These are phyloP conservation scores for Backusella liffmaniae DNA, from an alignment of 192 early-diverging fungal genomes.

Conservation along the genomic window DNA sequence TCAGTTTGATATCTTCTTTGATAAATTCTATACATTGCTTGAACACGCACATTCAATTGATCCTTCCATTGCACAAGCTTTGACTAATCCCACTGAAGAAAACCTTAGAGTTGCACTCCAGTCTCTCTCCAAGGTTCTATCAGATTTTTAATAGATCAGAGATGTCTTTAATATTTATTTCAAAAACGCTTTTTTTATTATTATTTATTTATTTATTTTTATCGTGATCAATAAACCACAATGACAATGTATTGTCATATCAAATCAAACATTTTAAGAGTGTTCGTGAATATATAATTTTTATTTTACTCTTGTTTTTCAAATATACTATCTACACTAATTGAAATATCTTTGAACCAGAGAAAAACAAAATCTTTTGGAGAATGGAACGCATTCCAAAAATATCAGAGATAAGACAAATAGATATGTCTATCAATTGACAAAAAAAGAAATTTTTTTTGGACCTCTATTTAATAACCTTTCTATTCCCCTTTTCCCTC, in stretches of 20 bases:
- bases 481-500: neutral
- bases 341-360: neutral
- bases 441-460: neutral
- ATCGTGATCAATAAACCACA: neutral
- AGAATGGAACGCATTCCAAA: neutral
- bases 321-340: neutral
- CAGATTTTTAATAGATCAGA: neutral
- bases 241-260: neutral
- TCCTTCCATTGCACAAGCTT: neutral
- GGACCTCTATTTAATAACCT: neutral
- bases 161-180: neutral
- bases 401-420: neutral
- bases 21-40: neutral
- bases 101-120: neutral
- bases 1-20: neutral
- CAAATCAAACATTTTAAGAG: neutral
- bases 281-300: neutral
- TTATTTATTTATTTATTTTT: neutral
- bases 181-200: neutral
- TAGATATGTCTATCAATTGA: neutral
- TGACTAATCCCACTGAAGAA: neutral
- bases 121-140: neutral
- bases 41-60: neutral
- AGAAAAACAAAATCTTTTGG: neutral
- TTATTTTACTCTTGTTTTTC: neutral